These are phyloP conservation scores for Didymellaceae sp. DNA, from an alignment of 2,329 filamentous ascomycete species.

Conservation along the genomic window DNA sequence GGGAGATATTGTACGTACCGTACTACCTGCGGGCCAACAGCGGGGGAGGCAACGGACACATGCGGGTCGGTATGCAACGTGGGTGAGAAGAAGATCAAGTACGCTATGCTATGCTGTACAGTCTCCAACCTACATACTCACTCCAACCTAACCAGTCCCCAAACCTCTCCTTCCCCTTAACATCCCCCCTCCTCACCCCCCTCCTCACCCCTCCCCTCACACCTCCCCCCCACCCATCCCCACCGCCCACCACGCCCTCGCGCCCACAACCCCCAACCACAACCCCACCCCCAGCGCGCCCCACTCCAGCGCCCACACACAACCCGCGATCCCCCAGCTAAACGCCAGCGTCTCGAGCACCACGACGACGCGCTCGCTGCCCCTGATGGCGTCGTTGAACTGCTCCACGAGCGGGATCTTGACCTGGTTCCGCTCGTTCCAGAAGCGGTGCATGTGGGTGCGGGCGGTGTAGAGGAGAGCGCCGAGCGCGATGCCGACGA, in stretches of 20 bases:
- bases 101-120: too few species aligned
- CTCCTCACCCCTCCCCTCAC: neutral
- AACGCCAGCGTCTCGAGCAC: slow-evolving; percentile 29
- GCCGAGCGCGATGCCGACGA: slow-evolving; percentile 22
- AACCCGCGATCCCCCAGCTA: slow-evolving; percentile 29
- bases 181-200: too few species aligned
- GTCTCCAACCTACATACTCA: too few species aligned
- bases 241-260: slow-evolving; percentile 2
- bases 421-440: slow-evolving; percentile 41
- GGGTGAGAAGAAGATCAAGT: neutral
- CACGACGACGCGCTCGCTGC: slow-evolving; percentile 37
- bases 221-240: slow-evolving; percentile 1
- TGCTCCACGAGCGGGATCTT: slow-evolving; percentile 45
- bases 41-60: slow-evolving; percentile 16
- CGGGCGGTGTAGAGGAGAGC: slow-evolving; percentile 23
- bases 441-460: slow-evolving; percentile 41
- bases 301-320: slow-evolving; percentile 24
- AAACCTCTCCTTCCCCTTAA: too few species aligned
- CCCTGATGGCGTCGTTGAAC: slow-evolving; percentile 47
- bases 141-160: too few species aligned
- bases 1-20: slow-evolving; percentile 15
- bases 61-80: slow-evolving; percentile 10
- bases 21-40: slow-evolving; percentile 19
- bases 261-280: slow-evolving; percentile 7
- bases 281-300: slow-evolving; percentile 16